A percentile compares a stretch with the other conserved stretches of the same genome.
phyloP scores from a whole-genome alignment of 805 yeast species.

The Ogataea polymorpha region DNA sequence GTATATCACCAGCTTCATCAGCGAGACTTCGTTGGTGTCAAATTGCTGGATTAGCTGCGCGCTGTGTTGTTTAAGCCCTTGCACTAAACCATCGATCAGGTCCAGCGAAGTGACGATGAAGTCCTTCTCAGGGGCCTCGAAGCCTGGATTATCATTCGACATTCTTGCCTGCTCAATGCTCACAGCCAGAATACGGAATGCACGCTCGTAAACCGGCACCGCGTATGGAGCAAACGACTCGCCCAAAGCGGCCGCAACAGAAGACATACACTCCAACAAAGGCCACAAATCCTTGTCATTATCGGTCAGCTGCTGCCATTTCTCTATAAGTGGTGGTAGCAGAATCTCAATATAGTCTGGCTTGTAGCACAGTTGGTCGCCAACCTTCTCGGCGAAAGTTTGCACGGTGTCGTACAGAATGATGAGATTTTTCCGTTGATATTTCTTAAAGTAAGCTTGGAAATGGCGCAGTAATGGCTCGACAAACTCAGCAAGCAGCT shows the following conservation, averaged over 20 bases:
- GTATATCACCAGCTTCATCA: slow-evolving; percentile 61
- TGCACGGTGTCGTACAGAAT: slow-evolving; percentile 88
- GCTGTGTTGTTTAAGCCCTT: slow-evolving; percentile 71
- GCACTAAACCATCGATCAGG: slow-evolving; percentile 87
- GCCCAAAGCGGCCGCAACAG: slow-evolving; percentile 84
- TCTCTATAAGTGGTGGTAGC: slow-evolving; percentile 75
- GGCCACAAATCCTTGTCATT: slow-evolving; percentile 89
- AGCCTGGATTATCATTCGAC: slow-evolving; percentile 60
- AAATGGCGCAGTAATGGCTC: slow-evolving; percentile 69
- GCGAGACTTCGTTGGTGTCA: slow-evolving; percentile 30
- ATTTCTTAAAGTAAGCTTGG: slow-evolving; percentile 66
- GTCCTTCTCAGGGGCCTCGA: slow-evolving; percentile 83
- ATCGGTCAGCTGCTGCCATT: slow-evolving; percentile 77
- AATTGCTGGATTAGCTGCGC: slow-evolving; percentile 46
- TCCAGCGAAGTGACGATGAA: slow-evolving; percentile 87
- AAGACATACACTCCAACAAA: slow-evolving; percentile 85
- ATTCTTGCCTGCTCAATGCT: slow-evolving; percentile 67
- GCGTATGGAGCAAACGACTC: slow-evolving; percentile 87
- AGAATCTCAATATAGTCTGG: slow-evolving; percentile 57
- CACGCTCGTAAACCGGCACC: slow-evolving; percentile 76
- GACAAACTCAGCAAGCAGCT: slow-evolving; percentile 57
- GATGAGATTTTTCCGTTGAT: slow-evolving; percentile 79
- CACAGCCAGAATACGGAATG: slow-evolving; percentile 62
- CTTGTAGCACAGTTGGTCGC: slow-evolving; percentile 50
- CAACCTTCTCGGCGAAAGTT: slow-evolving; percentile 77